phyloP scores from a whole-genome alignment of 495 filamentous ascomycete species.

The Cercophora newfieldiana region DNA sequence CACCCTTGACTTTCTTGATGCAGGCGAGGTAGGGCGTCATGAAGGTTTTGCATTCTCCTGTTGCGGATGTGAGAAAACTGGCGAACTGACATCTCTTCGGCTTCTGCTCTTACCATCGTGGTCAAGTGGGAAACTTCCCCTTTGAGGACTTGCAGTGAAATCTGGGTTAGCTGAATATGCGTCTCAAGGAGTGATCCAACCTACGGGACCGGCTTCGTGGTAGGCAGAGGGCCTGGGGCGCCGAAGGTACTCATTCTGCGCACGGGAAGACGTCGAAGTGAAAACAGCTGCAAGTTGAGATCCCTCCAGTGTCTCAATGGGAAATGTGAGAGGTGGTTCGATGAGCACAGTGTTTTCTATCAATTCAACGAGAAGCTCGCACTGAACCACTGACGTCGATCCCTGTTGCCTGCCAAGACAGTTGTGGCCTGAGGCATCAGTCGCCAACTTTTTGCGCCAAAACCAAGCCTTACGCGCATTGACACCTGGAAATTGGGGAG shows the following conservation, averaged over 20 bases:
- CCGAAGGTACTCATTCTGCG: conserved; percentile 65
- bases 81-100: not conserved
- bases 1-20: conserved; percentile 74
- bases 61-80: conserved; percentile 11
- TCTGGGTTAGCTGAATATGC: conserved; percentile 2
- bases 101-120: conserved; percentile 69
- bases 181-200: conserved; percentile 33
- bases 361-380: not conserved
- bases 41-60: conserved; percentile 89
- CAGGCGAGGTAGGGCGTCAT: conserved; percentile 83
- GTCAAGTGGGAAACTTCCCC: conserved; percentile 94
- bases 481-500: conserved; percentile 31
- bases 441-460: not conserved
- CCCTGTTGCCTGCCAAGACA: not conserved
- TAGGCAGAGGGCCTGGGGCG: conserved; percentile 69
- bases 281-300: not conserved
- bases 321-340: not conserved
- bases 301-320: not conserved
- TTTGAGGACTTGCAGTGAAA: conserved; percentile 69
- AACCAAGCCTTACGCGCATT: conserved; percentile 20
- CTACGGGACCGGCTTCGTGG: conserved; percentile 77
- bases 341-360: not conserved
- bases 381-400: not conserved
- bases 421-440: conserved; percentile 8
- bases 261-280: not conserved